These are phyloP conservation scores for Pseudopyricularia cyperi DNA, from an alignment of 2,329 filamentous ascomycete species.

Conservation along the genomic window DNA sequence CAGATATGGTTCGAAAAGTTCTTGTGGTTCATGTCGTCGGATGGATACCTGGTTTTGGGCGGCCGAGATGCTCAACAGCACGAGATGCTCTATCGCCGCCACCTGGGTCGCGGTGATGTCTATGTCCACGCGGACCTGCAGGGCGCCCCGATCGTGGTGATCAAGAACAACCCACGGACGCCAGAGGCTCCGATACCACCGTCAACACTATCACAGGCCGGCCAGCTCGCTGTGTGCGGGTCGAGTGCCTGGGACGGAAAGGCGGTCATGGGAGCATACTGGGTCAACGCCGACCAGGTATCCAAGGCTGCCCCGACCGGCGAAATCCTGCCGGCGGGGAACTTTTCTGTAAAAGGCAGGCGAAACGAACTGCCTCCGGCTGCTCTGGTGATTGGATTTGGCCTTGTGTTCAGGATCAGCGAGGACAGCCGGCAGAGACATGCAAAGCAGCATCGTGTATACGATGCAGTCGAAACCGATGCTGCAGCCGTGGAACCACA, in stretches of 20 bases:
- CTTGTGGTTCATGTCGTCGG: conserved; percentile 85
- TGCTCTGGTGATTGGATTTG: conserved; percentile 77
- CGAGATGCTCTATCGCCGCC: conserved; percentile 78
- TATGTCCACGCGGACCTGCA: conserved; percentile 86
- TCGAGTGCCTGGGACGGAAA: conserved; percentile 95
- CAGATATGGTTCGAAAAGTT: conserved; percentile 98
- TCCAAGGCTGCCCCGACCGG: conserved; percentile 72
- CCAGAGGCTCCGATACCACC: conserved; percentile 82
- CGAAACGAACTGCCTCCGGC: conserved; percentile 88
- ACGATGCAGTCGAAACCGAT: conserved; percentile 8
- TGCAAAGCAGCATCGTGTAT: conserved; percentile 50
- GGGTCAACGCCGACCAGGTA: conserved; percentile 83
- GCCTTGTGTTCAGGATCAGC: conserved; percentile 76
- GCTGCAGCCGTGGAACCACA: conserved; percentile 7
- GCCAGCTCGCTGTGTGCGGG: conserved; percentile 69
- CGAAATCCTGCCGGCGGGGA: conserved; percentile 65
- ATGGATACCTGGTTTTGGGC: conserved; percentile 83
- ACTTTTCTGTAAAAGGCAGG: conserved; percentile 70
- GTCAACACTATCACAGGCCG: conserved; percentile 81
- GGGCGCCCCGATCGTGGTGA: conserved; percentile 71
- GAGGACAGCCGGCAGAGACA: conserved; percentile 76
- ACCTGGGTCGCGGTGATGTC: conserved; percentile 78
- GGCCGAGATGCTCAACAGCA: conserved; percentile 83
- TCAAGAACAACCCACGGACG: conserved; percentile 73
- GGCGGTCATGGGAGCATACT: conserved; percentile 90